Evolutionary conservation across 768 basidiomycete species (phyloP).

Genomic region (Hydnum rufescens): DNA sequence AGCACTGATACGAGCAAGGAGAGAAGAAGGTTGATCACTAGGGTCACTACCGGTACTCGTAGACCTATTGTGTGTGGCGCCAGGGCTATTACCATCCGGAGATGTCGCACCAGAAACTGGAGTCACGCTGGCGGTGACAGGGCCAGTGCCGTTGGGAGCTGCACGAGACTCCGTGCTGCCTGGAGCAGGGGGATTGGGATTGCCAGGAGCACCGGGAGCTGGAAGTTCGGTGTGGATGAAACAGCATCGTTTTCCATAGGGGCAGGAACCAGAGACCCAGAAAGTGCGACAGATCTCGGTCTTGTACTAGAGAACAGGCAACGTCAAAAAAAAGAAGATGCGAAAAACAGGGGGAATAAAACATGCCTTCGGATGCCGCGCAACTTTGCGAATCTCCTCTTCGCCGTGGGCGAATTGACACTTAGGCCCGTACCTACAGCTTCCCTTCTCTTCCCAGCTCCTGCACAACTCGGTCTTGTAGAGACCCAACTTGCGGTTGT

Average conservation of each 20-base stretch:
- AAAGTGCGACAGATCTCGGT: slow-evolving; percentile 89
- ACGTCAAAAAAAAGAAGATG: not conserved
- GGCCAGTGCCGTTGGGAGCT: slow-evolving; percentile 13
- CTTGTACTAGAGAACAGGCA: slow-evolving; percentile 42
- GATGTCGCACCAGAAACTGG: slow-evolving; percentile 24
- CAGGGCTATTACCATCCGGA: slow-evolving; percentile 30
- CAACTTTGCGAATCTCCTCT: slow-evolving; percentile 66
- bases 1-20: slow-evolving; percentile 56
- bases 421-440: slow-evolving; percentile 69
- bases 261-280: slow-evolving; percentile 86
- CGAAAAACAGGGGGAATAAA: slow-evolving; percentile 3
- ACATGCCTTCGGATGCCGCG: slow-evolving; percentile 65
- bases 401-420: slow-evolving; percentile 91
- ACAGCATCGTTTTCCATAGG: slow-evolving; percentile 85
- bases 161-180: slow-evolving; percentile 22
- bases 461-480: slow-evolving; percentile 84
- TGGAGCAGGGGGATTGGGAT: not conserved
- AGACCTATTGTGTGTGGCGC: slow-evolving; percentile 23
- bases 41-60: slow-evolving; percentile 62
- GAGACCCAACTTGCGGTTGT: slow-evolving; percentile 74
- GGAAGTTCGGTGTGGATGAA: slow-evolving; percentile 85
- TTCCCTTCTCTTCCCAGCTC: slow-evolving; percentile 84
- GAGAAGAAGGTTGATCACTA: slow-evolving; percentile 44
- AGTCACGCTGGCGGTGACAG: not conserved
- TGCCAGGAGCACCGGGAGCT: slow-evolving; percentile 28